Conservation (phyloP, 2,329 filamentous ascomycete species). For the Fusarium setosum region DNA sequence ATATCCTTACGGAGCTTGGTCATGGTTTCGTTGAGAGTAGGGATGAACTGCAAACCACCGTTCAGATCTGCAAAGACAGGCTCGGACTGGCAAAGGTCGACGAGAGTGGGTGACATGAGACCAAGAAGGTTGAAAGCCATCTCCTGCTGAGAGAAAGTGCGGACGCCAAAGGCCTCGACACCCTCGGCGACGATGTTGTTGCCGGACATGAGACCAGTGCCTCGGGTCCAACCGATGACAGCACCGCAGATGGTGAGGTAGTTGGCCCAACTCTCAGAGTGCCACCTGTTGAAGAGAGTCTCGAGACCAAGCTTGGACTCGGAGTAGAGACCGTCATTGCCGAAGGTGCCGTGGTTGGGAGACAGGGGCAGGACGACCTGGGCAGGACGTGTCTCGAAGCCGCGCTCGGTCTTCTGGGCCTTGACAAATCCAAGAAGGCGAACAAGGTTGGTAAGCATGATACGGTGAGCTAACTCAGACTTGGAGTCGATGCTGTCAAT, state of each 20-base stretch:
- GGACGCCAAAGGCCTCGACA: conserved; percentile 94
- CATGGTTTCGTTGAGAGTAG: conserved; percentile 95
- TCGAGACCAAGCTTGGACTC: conserved; percentile 98
- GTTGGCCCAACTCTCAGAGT: conserved; percentile 96
- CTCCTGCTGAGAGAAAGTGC: conserved; percentile 98
- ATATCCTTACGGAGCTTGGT: conserved; percentile 93
- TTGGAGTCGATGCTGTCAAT: conserved; percentile 97
- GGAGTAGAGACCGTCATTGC: conserved; percentile 96
- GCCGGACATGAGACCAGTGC: conserved; percentile 96
- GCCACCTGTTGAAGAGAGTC: conserved; percentile 98
- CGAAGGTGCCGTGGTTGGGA: conserved; percentile 98
- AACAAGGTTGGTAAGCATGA: conserved; percentile 98
- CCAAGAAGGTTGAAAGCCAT: conserved; percentile 99
- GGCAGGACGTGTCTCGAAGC: conserved; percentile 94
- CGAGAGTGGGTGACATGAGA: conserved; percentile 92
- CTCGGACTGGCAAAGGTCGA: conserved; percentile 94
- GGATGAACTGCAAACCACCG: conserved; percentile 96
- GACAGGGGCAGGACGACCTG: conserved; percentile 97
- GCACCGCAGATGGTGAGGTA: conserved; percentile 98
- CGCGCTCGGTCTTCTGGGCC: conserved; percentile 85
- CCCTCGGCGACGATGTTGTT: conserved; percentile 98
- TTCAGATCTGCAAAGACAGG: conserved; percentile 98
- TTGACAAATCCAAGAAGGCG: conserved; percentile 93
- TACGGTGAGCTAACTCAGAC: conserved; percentile 96
- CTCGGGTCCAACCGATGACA: conserved; percentile 98